These are phyloP conservation scores for Triadica sebifera DNA, from an alignment of 345 rosid species.

Conservation along the genomic window DNA sequence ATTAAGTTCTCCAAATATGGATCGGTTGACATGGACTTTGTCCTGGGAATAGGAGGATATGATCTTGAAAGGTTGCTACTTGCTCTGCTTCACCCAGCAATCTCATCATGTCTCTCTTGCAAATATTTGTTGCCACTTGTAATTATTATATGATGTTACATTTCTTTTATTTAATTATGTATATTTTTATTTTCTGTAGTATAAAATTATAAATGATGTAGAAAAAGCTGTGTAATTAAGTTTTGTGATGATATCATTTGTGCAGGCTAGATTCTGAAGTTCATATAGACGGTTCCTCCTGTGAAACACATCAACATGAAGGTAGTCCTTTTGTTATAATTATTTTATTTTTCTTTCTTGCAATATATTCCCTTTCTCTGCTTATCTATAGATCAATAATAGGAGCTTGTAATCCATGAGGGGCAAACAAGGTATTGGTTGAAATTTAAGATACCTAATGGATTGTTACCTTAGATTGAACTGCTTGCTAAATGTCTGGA, in stretches of 20 bases:
- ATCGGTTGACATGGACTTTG: slow-evolving; percentile 69
- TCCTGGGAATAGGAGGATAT: slow-evolving; percentile 73
- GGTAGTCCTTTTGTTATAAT: slow-evolving; percentile 32
- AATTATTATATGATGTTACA: background rate
- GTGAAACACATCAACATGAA: slow-evolving; percentile 36
- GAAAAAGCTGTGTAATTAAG: slow-evolving; percentile 2
- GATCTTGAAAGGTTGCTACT: slow-evolving; percentile 62
- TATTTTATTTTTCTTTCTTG: background rate
- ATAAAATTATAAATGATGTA: background rate
- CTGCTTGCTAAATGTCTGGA: background rate
- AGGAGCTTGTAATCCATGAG: background rate
- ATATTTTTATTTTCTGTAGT: background rate
- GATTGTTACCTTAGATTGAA: background rate
- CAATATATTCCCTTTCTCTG: background rate
- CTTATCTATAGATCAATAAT: background rate
- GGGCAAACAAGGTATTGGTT: background rate
- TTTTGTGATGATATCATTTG: slow-evolving; percentile 14
- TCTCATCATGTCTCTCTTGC: background rate
- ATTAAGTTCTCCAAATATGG: slow-evolving; percentile 56
- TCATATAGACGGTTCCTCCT: slow-evolving; percentile 31
- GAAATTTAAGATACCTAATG: background rate
- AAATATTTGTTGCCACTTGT: background rate
- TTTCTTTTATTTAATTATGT: background rate
- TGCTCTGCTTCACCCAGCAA: background rate
- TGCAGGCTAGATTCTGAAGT: slow-evolving; percentile 67